A percentile compares a stretch with the other conserved stretches of the same genome.
Evolutionary conservation across 176 grass and related monocot genomes (phyloP).

Genomic region (Carex pumila): DNA sequence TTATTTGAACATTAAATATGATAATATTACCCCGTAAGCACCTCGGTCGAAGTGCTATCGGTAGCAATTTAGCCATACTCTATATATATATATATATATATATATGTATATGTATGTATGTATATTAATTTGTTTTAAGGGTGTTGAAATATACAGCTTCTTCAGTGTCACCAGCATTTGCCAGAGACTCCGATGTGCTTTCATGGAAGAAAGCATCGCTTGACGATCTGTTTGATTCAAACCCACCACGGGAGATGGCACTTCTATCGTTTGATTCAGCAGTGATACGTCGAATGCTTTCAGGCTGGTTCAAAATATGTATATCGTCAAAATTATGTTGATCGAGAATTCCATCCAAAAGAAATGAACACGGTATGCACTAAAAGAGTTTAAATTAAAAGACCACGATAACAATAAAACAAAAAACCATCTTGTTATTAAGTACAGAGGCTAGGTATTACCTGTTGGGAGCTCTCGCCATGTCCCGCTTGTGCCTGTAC

Average conservation of each 20-base stretch:
- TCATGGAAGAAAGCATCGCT: background rate
- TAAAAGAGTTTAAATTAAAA: background rate
- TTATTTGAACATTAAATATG: too few relatives aligned
- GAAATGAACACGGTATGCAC: background rate
- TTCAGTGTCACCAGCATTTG: background rate
- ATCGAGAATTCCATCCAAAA: background rate
- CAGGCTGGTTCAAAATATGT: background rate
- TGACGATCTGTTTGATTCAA: background rate
- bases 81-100: too few relatives aligned
- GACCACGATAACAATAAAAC: background rate
- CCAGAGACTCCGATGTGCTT: background rate
- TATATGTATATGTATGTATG: too few relatives aligned
- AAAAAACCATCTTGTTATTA: background rate
- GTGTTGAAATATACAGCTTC: background rate
- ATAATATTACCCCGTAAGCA: too few relatives aligned
- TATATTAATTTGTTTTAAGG: background rate
- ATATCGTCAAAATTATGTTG: background rate
- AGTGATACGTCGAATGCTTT: background rate
- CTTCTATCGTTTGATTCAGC: background rate
- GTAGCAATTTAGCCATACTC: too few relatives aligned
- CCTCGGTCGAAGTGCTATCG: too few relatives aligned
- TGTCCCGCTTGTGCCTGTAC: background rate
- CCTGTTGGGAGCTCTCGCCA: background rate
- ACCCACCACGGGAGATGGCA: background rate
- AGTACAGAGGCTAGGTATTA: background rate